Evolutionary conservation across 108 stramenopile genomes (phyloP), one percentile per base, ranked within the genome.

Genomic region (Seminavis robusta): DNA sequence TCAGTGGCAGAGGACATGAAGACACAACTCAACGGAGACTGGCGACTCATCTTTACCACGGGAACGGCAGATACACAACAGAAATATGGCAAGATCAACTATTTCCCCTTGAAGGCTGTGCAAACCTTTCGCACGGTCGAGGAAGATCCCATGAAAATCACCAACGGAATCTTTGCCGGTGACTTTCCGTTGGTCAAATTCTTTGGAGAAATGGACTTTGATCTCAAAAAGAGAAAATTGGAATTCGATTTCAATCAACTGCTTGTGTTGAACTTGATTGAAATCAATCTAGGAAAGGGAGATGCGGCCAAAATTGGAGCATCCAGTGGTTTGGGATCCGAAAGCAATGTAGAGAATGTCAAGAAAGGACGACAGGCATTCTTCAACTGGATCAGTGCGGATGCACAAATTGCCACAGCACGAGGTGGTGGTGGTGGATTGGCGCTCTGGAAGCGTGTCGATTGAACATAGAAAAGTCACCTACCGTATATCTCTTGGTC

Each of bases 21-120:
- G 26, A 71, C 57, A 0, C 52, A 70, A 42, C 64, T 88, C 37
- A 59, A 65, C 11, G 90, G 90, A 33, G 70, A 74, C 46, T 96
- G 95, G 95, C 79, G 86, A 43, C 67, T 96, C 10, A 75, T 96
- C 40, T 96, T 96, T 75, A 96, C 95, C 13, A 96, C 95, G 0
- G 95, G 95, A 0, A 94, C 93, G 11, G 69, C 74, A 26, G 68
- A 90, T 24, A 81, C 89, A 6, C 91, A 96, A 65, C 77, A 69
- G 58, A 50, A 70, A 4, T 80, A 78, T 1, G 83, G 75, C 17
- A 66, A 73, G 17, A 81, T 96, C 47, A 94, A 92, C 47, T 96
- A 96, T 58, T 93, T 96, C 31, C 95, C 95, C 0, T 48, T 96
- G 54, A 96, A 93, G 73, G 69, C 68, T 3, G 61, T 64, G 0